phyloP scores from a whole-genome alignment of 371 early-diverging fungal species.

The Apophysomyces elegans region DNA sequence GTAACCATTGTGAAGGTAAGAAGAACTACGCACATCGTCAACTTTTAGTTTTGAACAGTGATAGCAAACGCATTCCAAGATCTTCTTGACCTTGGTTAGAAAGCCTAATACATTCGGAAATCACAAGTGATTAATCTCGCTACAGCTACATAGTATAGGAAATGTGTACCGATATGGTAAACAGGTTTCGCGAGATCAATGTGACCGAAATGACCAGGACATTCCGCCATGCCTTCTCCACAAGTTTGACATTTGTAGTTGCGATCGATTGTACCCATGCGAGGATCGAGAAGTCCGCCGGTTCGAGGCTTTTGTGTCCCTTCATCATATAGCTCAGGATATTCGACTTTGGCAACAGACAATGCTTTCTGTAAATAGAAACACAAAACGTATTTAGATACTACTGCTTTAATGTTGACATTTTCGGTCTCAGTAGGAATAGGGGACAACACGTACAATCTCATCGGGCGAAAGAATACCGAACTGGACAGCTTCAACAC shows the following conservation, averaged over 20 bases:
- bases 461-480: conserved; percentile 96
- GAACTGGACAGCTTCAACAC: conserved; percentile 93
- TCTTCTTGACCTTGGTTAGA: conserved; percentile 93
- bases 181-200: conserved; percentile 99
- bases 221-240: conserved; percentile 94
- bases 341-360: conserved; percentile 96
- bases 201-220: conserved; percentile 99
- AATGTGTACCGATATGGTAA: conserved; percentile 81
- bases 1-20: conserved; percentile 6
- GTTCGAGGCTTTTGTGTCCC: conserved; percentile 84
- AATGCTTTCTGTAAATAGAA: conserved; percentile 80
- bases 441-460: conserved; percentile 70
- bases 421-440: conserved; percentile 10
- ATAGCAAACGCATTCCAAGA: conserved; percentile 99
- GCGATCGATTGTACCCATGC: conserved; percentile 99
- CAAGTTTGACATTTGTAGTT: conserved; percentile 99
- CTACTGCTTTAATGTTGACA: conserved; percentile 7
- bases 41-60: conserved; percentile 97
- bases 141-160: background rate
- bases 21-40: conserved; percentile 63
- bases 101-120: conserved; percentile 57
- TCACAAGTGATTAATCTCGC: background rate
- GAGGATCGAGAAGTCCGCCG: conserved; percentile 95
- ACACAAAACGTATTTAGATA: conserved; percentile 19
- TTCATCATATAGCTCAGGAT: conserved; percentile 96